A percentile compares a stretch with the other conserved stretches of the same genome.
Evolutionary conservation across 768 basidiomycete species (phyloP).

Genomic region (Russula sp.): DNA sequence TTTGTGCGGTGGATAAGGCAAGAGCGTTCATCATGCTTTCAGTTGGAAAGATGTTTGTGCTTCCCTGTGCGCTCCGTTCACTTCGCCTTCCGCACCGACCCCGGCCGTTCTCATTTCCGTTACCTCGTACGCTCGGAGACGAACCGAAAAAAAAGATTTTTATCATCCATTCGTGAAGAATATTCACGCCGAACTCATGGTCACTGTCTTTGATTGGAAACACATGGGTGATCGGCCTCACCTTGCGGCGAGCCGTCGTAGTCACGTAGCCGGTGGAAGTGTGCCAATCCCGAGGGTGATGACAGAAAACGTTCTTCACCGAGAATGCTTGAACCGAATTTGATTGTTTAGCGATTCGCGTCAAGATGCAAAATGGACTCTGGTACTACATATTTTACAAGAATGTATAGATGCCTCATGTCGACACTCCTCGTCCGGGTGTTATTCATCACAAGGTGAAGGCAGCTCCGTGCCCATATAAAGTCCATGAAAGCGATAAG

Average conservation of each 20-base stretch:
- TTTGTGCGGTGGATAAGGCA: constrained; percentile 39
- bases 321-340: background rate
- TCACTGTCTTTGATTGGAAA: constrained; percentile 48
- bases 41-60: constrained; percentile 38
- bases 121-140: constrained; percentile 44
- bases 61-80: constrained; percentile 34
- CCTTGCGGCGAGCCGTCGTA: too few species aligned
- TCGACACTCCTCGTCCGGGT: background rate
- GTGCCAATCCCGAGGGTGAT: background rate
- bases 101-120: background rate
- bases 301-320: background rate
- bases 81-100: background rate
- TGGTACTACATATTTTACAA: too few species aligned
- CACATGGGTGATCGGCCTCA: background rate
- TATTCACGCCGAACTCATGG: constrained; percentile 36
- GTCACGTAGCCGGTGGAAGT: too few species aligned
- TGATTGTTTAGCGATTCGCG: constrained; percentile 26
- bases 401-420: background rate
- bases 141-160: constrained; percentile 25
- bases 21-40: constrained; percentile 47
- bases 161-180: constrained; percentile 30
- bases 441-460: background rate
- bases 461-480: background rate
- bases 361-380: background rate
- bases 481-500: background rate